These are phyloP conservation scores for Fraxinus sp. DNA, from an alignment of 305 asterid genomes.

Conservation along the genomic window DNA sequence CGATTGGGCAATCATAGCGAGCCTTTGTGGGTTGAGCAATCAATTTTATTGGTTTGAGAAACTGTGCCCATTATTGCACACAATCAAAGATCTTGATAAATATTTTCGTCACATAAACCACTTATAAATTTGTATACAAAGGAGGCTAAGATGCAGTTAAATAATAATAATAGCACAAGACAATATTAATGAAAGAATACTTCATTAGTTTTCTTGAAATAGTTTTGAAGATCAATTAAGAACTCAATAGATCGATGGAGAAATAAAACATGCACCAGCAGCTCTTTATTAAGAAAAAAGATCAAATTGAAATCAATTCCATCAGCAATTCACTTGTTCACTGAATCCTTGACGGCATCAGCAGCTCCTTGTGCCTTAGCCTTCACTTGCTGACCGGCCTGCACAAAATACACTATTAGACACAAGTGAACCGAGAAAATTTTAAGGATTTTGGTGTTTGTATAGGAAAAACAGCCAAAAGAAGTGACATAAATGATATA, in stretches of 20 bases:
- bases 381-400: constrained; percentile 11
- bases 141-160: not conserved
- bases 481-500: no score
- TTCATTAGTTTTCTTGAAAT: not conserved
- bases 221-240: not conserved
- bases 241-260: not conserved
- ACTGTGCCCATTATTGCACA: not conserved
- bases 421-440: not conserved
- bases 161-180: not conserved
- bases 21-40: no score
- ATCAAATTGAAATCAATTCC: not conserved
- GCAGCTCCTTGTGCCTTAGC: constrained; percentile 8
- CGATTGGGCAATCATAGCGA: no score
- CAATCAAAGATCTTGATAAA: not conserved
- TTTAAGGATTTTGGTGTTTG: not conserved
- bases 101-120: not conserved
- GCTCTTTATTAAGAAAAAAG: not conserved
- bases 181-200: not conserved
- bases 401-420: not conserved
- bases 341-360: constrained; percentile 9
- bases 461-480: no score
- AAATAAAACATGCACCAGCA: not conserved
- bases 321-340: not conserved
- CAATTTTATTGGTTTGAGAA: not conserved
- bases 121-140: not conserved